A percentile compares a stretch with the other conserved stretches of the same genome.
Conservation (phyloP, 352 stramenopile genomes). For the Globisporangium sylvaticum region DNA sequence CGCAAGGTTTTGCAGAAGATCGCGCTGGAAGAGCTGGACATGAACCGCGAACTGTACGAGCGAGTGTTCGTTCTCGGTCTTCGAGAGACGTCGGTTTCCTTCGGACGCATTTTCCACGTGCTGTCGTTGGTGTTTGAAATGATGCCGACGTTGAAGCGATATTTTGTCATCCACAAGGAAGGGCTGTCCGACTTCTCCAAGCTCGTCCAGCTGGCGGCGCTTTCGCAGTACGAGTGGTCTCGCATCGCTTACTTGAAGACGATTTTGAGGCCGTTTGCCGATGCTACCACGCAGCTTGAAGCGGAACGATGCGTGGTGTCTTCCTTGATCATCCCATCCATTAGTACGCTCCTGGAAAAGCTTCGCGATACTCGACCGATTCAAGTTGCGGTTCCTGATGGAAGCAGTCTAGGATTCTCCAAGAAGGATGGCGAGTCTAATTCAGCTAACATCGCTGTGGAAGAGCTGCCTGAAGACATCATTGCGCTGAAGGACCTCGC, state of each 20-base stretch:
- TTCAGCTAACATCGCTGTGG: background rate
- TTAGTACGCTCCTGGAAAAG: slow-evolving; percentile 68
- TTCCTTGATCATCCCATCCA: slow-evolving; percentile 63
- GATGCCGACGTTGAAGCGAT: slow-evolving; percentile 53
- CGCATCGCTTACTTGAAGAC: slow-evolving; percentile 52
- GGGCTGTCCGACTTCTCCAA: slow-evolving; percentile 61
- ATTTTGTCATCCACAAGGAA: slow-evolving; percentile 62
- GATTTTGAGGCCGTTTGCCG: slow-evolving; percentile 64
- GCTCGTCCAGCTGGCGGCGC: slow-evolving; percentile 53
- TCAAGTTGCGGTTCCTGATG: background rate
- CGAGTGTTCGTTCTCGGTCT: slow-evolving; percentile 41
- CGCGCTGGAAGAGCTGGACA: slow-evolving; percentile 43
- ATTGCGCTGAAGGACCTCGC: slow-evolving; percentile 53
- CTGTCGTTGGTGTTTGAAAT: slow-evolving; percentile 43
- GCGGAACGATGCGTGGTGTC: slow-evolving; percentile 55
- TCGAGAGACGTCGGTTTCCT: slow-evolving; percentile 33
- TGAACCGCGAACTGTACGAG: slow-evolving; percentile 35
- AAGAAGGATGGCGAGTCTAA: background rate
- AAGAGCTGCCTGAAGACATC: slow-evolving; percentile 59
- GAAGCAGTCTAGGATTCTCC: background rate
- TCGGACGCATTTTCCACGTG: slow-evolving; percentile 48
- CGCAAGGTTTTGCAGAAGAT: slow-evolving; percentile 42
- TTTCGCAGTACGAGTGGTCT: slow-evolving; percentile 73
- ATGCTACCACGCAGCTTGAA: slow-evolving; percentile 55
- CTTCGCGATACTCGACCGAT: slow-evolving; percentile 27